phyloP scores from a whole-genome alignment of 306 rosid genomes.

The Oemleria cerasiformis region DNA sequence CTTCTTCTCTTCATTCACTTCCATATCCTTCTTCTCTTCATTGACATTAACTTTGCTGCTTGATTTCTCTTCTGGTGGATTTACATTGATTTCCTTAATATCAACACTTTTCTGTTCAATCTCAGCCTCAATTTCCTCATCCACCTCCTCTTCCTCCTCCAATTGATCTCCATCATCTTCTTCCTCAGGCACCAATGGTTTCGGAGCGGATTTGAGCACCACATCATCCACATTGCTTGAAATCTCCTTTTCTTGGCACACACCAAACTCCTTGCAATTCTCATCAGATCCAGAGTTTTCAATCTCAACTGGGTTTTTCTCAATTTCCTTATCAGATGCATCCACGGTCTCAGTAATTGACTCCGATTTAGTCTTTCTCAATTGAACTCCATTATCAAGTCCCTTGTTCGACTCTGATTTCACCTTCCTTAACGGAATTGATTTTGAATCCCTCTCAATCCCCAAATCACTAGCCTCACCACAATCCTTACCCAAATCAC shows the following conservation, averaged over 20 bases:
- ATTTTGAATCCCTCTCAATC: constrained; percentile 24
- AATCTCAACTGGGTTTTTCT: constrained; percentile 39
- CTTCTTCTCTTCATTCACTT: not conserved
- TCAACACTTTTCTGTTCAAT: constrained; percentile 48
- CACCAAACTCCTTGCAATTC: constrained; percentile 49
- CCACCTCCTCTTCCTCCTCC: constrained; percentile 17
- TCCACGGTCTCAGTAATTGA: constrained; percentile 22
- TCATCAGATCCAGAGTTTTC: constrained; percentile 34
- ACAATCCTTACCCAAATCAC: constrained; percentile 15
- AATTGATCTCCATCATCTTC: constrained; percentile 28
- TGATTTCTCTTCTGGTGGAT: not conserved
- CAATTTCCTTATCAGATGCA: constrained; percentile 30
- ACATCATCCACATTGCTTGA: constrained; percentile 13
- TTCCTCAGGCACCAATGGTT: constrained; percentile 22
- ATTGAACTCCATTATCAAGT: too few species aligned
- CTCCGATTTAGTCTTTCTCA: not conserved
- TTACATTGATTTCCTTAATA: constrained; percentile 55
- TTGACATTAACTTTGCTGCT: constrained; percentile 9
- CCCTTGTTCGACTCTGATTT: constrained; percentile 35
- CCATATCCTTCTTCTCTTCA: too few species aligned
- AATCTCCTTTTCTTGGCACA: constrained; percentile 55
- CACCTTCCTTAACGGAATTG: constrained; percentile 41
- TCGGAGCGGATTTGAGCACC: constrained; percentile 28
- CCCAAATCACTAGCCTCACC: constrained; percentile 21
- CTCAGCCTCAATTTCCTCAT: constrained; percentile 30